A percentile compares a stretch with the other conserved stretches of the same genome.
phyloP scores from a whole-genome alignment of 2,329 filamentous ascomycete genomes.

The Colletotrichum sp. region DNA sequence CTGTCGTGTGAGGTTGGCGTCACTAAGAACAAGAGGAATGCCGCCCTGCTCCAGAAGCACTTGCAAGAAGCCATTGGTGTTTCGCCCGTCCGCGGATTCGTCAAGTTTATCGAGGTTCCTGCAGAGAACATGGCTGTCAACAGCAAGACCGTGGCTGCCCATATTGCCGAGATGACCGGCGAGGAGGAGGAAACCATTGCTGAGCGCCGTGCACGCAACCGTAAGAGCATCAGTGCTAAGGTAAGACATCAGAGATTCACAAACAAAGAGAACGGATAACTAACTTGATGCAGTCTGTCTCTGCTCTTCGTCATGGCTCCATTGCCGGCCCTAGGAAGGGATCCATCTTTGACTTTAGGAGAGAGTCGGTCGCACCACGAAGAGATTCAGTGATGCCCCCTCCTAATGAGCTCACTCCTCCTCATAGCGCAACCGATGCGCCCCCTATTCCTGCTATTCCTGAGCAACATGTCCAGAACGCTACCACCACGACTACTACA shows the following conservation, averaged over 20 bases:
- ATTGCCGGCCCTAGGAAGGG: conserved; percentile 8
- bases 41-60: conserved; percentile 76
- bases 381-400: background rate
- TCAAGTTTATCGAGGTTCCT: conserved; percentile 72
- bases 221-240: conserved; percentile 41
- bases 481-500: background rate
- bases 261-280: background rate
- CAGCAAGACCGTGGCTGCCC: conserved; percentile 71
- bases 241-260: conserved; percentile 20
- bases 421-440: conserved; percentile 16
- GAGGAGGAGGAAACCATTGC: conserved; percentile 24
- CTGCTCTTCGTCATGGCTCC: conserved; percentile 13
- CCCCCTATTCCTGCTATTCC: conserved; percentile 9
- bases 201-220: conserved; percentile 24
- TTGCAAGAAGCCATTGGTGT: conserved; percentile 76
- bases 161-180: conserved; percentile 63
- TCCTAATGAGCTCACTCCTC: conserved; percentile 11
- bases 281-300: background rate
- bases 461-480: background rate
- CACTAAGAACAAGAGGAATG: conserved; percentile 81
- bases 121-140: conserved; percentile 77
- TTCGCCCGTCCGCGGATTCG: conserved; percentile 66
- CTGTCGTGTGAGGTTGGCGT: conserved; percentile 72
- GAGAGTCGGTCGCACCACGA: background rate
- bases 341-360: conserved; percentile 17